Base-by-base conservation (phyloP, 2,329 filamentous ascomycete genomes). In the Aspergillus alliaceus region DNA sequence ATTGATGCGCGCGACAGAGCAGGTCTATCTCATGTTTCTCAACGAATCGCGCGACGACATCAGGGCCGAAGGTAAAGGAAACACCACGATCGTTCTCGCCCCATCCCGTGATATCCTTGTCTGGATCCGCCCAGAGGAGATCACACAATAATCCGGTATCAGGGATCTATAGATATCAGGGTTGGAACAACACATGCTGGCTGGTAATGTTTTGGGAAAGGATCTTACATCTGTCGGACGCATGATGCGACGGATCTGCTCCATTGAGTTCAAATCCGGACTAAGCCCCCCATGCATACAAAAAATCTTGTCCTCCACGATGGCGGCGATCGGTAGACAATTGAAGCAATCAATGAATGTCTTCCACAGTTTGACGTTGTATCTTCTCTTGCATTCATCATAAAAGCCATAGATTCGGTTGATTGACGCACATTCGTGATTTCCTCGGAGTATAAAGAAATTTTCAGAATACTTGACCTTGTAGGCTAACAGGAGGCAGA, bases 391-490 rank as follows among this genome's bases (percentile, higher is more conserved):
- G 88, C 93, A 99, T 80, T 99, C 93, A 73, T 99, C 95, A 83
- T 99, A 99, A 83, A 99, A 99, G 59, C 95, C 95, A 77, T 99
- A 99, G 78, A 98, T 96, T 73, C 95, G 91, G 82, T 96, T 99
- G 83, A 99, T 96, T 52, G 91, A 96, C 58, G 95, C 95, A 80
- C 95, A 98, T 79, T 99, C 95, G 83, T 99, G 95, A 83, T 99
- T 99, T 64, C 95, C 95, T 67, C 95, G 91, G 58, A 99, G 86
- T 66, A 99, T 90, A 83, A 99, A 99, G 82, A 99, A 98, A 83
- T 99, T 99, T 81, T 99, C 95, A 48, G 95, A 95, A 76, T 96
- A 98, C 82, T 98, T 98, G 86, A 99, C 96, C 87, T 99, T 99
- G 86, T 98, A 99, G 62, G 92, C 92, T 51, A 99, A 86, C 56